These are phyloP conservation scores for Alternaria brassicicola DNA, from an alignment of 2,329 filamentous ascomycete genomes.

Conservation along the genomic window DNA sequence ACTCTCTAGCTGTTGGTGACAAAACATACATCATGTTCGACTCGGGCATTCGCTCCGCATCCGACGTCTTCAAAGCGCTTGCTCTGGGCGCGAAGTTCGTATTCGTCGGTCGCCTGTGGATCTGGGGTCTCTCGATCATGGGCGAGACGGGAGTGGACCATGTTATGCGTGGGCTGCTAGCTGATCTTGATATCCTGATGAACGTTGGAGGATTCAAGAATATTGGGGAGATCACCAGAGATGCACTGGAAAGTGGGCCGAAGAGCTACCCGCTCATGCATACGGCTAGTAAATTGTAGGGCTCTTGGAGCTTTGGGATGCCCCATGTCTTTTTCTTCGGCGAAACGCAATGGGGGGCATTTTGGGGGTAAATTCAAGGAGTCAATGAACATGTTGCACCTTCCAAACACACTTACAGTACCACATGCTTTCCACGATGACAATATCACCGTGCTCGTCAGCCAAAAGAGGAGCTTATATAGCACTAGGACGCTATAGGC, in stretches of 20 bases:
- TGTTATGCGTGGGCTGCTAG: constrained; percentile 66
- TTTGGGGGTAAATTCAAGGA: neutral
- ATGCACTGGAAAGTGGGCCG: constrained; percentile 34
- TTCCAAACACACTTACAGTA: neutral
- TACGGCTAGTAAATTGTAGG: constrained; percentile 33
- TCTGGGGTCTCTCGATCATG: constrained; percentile 65
- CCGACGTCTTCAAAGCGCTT: constrained; percentile 66
- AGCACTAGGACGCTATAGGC: constrained; percentile 12
- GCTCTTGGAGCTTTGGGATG: neutral
- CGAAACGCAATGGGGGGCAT: neutral
- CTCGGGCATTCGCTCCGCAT: constrained; percentile 62
- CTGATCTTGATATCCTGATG: constrained; percentile 68
- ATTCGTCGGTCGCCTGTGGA: constrained; percentile 65
- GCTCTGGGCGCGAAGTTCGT: constrained; percentile 67
- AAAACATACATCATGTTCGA: constrained; percentile 65
- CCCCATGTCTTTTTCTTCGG: neutral
- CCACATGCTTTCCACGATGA: neutral
- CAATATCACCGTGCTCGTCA: neutral
- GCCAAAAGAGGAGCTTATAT: neutral
- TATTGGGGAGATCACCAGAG: constrained; percentile 59
- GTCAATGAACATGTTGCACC: neutral
- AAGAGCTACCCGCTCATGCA: constrained; percentile 34
- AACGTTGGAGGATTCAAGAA: constrained; percentile 63
- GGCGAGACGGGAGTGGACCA: constrained; percentile 67
- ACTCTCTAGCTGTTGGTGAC: constrained; percentile 54